Conservation (phyloP, 2,329 filamentous ascomycete species). For the Trichoderma cornu-damae region DNA sequence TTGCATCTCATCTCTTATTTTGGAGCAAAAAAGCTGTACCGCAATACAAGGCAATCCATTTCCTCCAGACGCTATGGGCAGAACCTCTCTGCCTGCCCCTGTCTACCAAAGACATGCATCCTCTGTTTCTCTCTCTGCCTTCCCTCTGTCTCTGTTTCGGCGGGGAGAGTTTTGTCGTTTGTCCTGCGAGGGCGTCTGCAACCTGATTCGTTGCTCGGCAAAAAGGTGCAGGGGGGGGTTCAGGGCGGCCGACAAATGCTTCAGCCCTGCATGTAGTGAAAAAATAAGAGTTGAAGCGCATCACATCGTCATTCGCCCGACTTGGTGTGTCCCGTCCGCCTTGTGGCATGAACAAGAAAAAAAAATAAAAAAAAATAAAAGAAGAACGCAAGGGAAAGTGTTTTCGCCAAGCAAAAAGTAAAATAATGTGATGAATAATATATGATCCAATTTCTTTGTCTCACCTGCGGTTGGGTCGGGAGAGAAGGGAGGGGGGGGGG, state of each 20-base stretch:
- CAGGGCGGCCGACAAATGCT: background rate
- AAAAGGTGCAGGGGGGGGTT: background rate
- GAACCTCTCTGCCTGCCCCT: background rate
- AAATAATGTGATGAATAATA: slow-evolving; percentile 3
- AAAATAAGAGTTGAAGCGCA: background rate
- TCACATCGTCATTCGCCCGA: background rate
- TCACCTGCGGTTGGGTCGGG: background rate
- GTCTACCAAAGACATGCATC: slow-evolving; percentile 1
- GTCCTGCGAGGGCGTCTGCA: background rate
- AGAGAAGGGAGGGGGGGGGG: background rate
- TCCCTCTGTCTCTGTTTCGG: background rate
- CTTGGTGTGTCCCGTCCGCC: too few species aligned
- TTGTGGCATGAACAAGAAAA: too few species aligned
- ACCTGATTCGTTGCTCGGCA: background rate
- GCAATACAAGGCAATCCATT: too few species aligned
- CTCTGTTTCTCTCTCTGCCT: background rate
- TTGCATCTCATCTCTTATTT: background rate
- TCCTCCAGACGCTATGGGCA: background rate
- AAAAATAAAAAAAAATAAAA: slow-evolving; percentile 6
- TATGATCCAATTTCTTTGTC: slow-evolving; percentile 4
- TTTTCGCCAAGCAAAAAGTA: slow-evolving; percentile 5
- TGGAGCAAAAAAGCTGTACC: background rate
- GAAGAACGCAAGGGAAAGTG: background rate
- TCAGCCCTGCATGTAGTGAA: background rate
- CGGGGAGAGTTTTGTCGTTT: background rate